A percentile compares a stretch with the other conserved stretches of the same genome.
phyloP scores from a whole-genome alignment of 805 yeast species.

The Yamadazyma laniorum region DNA sequence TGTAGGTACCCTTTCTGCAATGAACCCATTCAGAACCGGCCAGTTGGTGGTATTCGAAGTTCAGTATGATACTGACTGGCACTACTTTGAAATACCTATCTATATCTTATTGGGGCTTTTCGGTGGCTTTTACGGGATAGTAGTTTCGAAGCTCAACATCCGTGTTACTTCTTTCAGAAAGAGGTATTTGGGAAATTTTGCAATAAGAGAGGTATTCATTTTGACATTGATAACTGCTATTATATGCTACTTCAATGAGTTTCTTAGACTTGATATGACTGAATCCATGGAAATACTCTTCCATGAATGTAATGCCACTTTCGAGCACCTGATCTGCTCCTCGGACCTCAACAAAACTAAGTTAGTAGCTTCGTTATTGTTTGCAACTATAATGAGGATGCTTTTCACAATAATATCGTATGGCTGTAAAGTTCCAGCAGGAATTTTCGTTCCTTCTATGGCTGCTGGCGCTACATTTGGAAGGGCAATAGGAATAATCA shows the following conservation, averaged over 20 bases:
- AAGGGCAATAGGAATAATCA: slow-evolving; percentile 73
- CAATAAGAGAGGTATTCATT: slow-evolving; percentile 67
- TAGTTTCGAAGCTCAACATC: slow-evolving; percentile 73
- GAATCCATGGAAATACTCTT: slow-evolving; percentile 89
- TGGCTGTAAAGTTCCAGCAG: slow-evolving; percentile 96
- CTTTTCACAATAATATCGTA: slow-evolving; percentile 77
- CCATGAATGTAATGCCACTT: slow-evolving; percentile 66
- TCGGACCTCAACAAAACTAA: slow-evolving; percentile 25
- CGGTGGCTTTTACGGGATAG: slow-evolving; percentile 88
- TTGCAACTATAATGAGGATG: slow-evolving; percentile 74
- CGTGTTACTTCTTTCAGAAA: slow-evolving; percentile 77
- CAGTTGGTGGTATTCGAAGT: slow-evolving; percentile 92
- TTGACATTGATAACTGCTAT: slow-evolving; percentile 70
- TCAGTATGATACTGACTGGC: slow-evolving; percentile 85
- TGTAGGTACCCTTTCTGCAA: slow-evolving; percentile 70
- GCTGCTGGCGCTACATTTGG: slow-evolving; percentile 96
- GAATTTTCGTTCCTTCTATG: slow-evolving; percentile 95
- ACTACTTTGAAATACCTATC: slow-evolving; percentile 75
- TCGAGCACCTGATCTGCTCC: slow-evolving; percentile 42
- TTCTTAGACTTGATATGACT: slow-evolving; percentile 86
- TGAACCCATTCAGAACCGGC: slow-evolving; percentile 93
- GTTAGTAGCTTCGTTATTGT: slow-evolving; percentile 51
- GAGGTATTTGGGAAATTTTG: slow-evolving; percentile 54
- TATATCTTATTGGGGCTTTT: slow-evolving; percentile 78
- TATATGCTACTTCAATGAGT: slow-evolving; percentile 80